Evolutionary conservation across 768 basidiomycete species (phyloP).

Genomic region (Hypholoma fasciculare): DNA sequence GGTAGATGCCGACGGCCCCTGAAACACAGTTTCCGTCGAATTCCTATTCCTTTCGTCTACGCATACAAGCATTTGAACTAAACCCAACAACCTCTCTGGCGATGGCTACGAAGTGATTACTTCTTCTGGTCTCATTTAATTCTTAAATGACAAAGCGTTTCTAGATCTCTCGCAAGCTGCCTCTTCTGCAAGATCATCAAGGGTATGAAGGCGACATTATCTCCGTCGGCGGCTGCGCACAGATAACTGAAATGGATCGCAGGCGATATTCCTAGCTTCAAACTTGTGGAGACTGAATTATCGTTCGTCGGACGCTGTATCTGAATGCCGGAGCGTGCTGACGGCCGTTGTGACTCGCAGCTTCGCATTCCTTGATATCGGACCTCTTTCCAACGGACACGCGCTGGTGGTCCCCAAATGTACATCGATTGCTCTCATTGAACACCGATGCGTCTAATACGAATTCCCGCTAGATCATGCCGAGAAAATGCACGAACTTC

Average conservation of each 20-base stretch:
- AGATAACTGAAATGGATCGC: not conserved
- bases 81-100: not conserved
- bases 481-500: conserved; percentile 82
- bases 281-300: conserved; percentile 74
- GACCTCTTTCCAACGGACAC: conserved; percentile 88
- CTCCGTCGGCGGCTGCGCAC: not conserved
- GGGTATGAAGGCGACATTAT: conserved; percentile 40
- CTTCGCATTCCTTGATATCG: conserved; percentile 90
- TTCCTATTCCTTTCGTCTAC: not conserved
- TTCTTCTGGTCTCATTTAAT: not conserved
- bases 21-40: not conserved
- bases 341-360: conserved; percentile 33
- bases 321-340: not conserved
- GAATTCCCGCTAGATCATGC: conserved; percentile 65
- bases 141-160: not conserved
- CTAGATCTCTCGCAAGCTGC: conserved; percentile 62
- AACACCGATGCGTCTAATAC: not conserved
- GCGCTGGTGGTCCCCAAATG: conserved; percentile 93
- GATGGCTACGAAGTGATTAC: conserved; percentile 39
- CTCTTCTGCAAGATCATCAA: conserved; percentile 97
- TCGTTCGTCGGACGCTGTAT: conserved; percentile 48
- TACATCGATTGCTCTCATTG: conserved; percentile 29
- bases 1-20: not conserved
- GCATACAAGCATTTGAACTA: not conserved
- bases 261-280: conserved; percentile 91